Percentiles rank a stretch among this genome's conserved stretches.
Evolutionary conservation across 257 asterid genomes (phyloP).

Genomic region (Nicotiana undulata): DNA sequence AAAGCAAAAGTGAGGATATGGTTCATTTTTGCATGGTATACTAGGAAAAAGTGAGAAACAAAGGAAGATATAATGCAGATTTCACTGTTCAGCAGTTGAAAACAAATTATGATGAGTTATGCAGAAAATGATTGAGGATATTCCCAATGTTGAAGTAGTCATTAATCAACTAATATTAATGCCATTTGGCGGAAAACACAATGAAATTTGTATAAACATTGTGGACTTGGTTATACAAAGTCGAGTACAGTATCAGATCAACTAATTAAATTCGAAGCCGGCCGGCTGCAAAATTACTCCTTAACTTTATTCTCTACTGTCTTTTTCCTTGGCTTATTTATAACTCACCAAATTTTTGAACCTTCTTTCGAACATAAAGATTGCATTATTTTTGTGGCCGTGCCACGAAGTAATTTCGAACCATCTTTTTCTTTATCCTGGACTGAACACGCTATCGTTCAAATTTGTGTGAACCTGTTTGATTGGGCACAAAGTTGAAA

Average conservation of each 20-base stretch:
- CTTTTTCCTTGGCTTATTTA: neutral
- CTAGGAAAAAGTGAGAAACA: neutral
- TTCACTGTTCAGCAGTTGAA: neutral
- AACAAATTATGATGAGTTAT: neutral
- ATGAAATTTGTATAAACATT: neutral
- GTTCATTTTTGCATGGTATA: slow-evolving; percentile 22
- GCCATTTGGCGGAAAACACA: slow-evolving; percentile 11
- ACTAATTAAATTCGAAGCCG: neutral
- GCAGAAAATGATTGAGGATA: neutral
- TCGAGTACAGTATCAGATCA: too few species aligned
- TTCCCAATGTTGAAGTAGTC: neutral
- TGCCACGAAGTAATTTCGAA: too few species aligned
- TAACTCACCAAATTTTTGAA: too few species aligned
- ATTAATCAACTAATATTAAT: neutral
- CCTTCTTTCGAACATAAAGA: neutral
- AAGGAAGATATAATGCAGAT: neutral
- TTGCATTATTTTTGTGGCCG: neutral
- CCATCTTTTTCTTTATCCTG: too few species aligned
- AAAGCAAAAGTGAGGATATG: slow-evolving; percentile 17
- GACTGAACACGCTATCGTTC: too few species aligned
- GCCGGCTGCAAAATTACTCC: neutral
- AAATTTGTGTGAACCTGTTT: too few species aligned
- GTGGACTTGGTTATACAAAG: too few species aligned
- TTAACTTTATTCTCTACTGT: neutral
- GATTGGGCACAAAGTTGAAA: too few species aligned